Conservation (phyloP, 768 basidiomycete genomes). For the Daedaleopsis nitida region DNA sequence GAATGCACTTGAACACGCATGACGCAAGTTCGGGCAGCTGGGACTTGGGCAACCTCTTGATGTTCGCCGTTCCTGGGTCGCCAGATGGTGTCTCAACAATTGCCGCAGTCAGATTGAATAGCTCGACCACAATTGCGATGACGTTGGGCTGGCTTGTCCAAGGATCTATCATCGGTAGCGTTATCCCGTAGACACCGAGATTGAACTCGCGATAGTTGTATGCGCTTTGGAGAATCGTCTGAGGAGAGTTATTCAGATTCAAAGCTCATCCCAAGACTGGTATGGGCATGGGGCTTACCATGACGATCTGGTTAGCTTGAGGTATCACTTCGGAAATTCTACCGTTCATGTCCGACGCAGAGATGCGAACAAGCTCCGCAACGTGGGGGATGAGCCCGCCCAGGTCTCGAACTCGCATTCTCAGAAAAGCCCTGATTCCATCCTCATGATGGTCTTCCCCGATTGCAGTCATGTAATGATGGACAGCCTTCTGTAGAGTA, state of each 20-base stretch:
- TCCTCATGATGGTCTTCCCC: conserved; percentile 68
- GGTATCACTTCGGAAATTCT: conserved; percentile 49
- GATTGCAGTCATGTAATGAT: conserved; percentile 63
- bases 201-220: conserved; percentile 76
- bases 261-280: too few relatives aligned
- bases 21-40: conserved; percentile 70
- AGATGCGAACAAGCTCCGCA: conserved; percentile 46
- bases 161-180: conserved; percentile 65
- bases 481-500: conserved; percentile 71
- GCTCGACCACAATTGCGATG: conserved; percentile 66
- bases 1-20: conserved; percentile 62
- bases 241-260: background rate
- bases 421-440: conserved; percentile 83
- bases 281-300: conserved; percentile 48
- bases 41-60: conserved; percentile 41
- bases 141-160: conserved; percentile 80
- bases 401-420: conserved; percentile 63
- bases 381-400: conserved; percentile 69
- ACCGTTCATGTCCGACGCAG: conserved; percentile 42
- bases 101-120: conserved; percentile 70
- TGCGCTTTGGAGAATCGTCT: conserved; percentile 77
- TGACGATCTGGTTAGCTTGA: conserved; percentile 68
- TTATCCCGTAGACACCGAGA: conserved; percentile 74
- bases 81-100: conserved; percentile 42
- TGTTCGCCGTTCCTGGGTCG: conserved; percentile 31